Evolutionary conservation across 441 rosid species (phyloP).

Genomic region (Brassica hybrid): DNA sequence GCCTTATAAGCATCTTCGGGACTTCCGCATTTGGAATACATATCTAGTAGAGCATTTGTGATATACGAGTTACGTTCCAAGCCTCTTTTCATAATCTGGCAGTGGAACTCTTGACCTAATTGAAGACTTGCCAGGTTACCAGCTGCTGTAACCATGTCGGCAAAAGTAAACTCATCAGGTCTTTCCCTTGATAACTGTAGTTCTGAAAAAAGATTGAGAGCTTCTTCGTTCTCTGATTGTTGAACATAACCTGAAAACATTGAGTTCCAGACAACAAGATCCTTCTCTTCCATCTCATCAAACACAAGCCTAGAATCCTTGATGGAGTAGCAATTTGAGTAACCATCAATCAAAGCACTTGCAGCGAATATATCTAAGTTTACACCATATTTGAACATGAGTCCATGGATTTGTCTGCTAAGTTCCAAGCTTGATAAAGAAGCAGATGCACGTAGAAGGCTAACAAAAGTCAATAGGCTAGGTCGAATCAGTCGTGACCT

Average conservation of each 20-base stretch:
- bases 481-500: constrained; percentile 54
- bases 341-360: constrained; percentile 70
- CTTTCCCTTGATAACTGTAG: constrained; percentile 54
- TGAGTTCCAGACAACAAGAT: constrained; percentile 77
- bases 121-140: constrained; percentile 69
- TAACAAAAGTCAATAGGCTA: constrained; percentile 67
- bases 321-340: constrained; percentile 60
- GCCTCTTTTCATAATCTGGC: constrained; percentile 53
- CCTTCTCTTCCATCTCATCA: constrained; percentile 66
- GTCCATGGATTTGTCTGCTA: constrained; percentile 70
- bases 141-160: constrained; percentile 62
- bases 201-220: constrained; percentile 57
- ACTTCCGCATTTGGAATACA: constrained; percentile 84
- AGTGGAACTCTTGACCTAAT: constrained; percentile 70
- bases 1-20: constrained; percentile 57
- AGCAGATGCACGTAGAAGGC: constrained; percentile 70
- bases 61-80: constrained; percentile 56
- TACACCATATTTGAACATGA: constrained; percentile 60
- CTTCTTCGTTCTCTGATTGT: constrained; percentile 64
- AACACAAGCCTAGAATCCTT: constrained; percentile 65
- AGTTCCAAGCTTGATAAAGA: constrained; percentile 51
- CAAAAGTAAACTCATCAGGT: constrained; percentile 68
- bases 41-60: constrained; percentile 64
- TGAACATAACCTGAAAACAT: constrained; percentile 70
- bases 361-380: constrained; percentile 53